Percentiles rank a stretch among this genome's conserved stretches.
Conservation (phyloP, 1,139 yeast species). For the Taphrina flavorubra region DNA sequence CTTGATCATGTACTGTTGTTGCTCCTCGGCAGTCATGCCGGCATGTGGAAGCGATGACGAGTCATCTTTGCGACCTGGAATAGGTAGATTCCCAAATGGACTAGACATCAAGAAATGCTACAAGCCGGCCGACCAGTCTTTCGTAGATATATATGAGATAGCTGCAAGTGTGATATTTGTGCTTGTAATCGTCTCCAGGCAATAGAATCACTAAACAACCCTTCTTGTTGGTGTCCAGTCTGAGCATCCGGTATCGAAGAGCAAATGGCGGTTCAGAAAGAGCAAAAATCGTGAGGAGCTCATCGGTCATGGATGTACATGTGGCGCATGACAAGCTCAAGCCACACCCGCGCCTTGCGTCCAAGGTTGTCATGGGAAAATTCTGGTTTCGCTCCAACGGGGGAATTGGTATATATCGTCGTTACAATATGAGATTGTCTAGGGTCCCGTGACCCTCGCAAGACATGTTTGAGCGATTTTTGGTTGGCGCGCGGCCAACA, state of each 20-base stretch:
- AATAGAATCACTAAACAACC: background rate
- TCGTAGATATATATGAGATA: too few species aligned
- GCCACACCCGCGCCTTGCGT: background rate
- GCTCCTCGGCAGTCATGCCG: constrained; percentile 40
- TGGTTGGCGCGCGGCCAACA: too few species aligned
- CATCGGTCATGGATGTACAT: background rate
- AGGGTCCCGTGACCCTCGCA: too few species aligned
- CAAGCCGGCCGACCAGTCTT: too few species aligned
- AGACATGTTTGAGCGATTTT: too few species aligned
- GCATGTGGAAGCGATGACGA: constrained; percentile 24
- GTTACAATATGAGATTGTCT: background rate
- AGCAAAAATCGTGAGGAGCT: constrained; percentile 2
- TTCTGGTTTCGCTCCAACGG: background rate
- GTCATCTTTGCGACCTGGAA: constrained; percentile 25
- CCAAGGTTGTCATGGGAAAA: background rate
- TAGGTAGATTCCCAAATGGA: constrained; percentile 35
- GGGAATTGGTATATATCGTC: background rate
- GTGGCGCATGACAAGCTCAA: constrained; percentile 5
- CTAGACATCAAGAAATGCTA: constrained; percentile 15
- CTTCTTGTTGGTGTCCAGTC: too few species aligned
- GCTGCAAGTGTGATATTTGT: too few species aligned
- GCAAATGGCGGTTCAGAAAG: background rate
- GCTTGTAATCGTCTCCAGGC: too few species aligned
- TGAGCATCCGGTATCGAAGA: background rate
- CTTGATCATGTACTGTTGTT: constrained; percentile 36